Conservation (phyloP, 139 green algal genomes). For the Tetraselmis chui region DNA sequence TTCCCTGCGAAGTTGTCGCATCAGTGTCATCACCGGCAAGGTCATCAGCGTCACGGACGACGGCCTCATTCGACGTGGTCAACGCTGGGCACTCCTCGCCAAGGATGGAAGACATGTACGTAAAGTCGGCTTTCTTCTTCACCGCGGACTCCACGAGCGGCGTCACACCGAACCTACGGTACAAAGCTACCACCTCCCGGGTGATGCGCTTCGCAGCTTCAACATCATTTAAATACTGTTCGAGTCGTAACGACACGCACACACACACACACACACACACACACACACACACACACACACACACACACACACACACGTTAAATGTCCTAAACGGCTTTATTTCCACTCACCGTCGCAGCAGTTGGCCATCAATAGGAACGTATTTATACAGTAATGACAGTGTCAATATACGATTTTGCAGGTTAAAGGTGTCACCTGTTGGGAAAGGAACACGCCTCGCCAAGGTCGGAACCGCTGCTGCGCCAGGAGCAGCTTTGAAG, state of each 20-base stretch:
- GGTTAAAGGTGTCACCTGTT: neutral
- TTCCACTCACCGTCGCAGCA: no score
- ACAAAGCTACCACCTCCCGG: neutral
- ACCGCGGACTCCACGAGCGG: conserved; percentile 4
- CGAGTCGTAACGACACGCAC: neutral
- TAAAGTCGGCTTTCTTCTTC: neutral
- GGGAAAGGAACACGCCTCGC: neutral
- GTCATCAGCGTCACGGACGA: no score
- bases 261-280: neutral
- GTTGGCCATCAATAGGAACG: no score
- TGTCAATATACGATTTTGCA: no score
- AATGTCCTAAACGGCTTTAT: no score
- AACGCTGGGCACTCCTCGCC: no score
- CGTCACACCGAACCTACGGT: neutral
- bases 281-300: no score
- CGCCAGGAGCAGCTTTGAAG: conserved; percentile 10
- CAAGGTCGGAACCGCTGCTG: conserved; percentile 10
- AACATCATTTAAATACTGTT: neutral
- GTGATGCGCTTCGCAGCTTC: conserved; percentile 1
- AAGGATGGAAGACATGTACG: neutral
- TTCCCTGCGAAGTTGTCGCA: no score
- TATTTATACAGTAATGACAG: no score
- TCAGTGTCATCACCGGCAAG: no score
- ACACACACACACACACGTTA: no score
- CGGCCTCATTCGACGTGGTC: no score